Evolutionary conservation across 2,329 filamentous ascomycete species (phyloP).

Genomic region (Ophiosphaerella korrae): DNA sequence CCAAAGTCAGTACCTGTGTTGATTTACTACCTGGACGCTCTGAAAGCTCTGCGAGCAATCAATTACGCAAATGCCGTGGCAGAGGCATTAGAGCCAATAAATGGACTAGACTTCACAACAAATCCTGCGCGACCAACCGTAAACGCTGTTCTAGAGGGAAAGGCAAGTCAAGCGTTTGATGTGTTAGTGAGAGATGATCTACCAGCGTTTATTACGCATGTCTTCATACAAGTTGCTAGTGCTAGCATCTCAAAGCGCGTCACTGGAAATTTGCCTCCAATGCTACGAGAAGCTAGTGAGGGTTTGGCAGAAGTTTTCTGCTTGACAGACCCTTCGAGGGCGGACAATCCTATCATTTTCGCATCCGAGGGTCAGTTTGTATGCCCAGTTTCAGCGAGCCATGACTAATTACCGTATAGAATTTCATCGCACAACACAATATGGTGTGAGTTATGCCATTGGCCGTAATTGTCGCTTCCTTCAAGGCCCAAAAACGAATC

Average conservation of each 20-base stretch:
- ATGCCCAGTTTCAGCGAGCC: not conserved
- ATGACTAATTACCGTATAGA: conserved; percentile 54
- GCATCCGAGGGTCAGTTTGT: conserved; percentile 67
- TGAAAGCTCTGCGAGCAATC: conserved; percentile 73
- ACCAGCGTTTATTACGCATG: conserved; percentile 72
- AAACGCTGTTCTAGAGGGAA: conserved; percentile 65
- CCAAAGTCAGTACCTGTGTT: conserved; percentile 68
- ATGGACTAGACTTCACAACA: conserved; percentile 61
- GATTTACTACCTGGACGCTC: conserved; percentile 72
- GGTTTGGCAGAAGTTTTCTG: conserved; percentile 79
- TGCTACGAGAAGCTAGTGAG: conserved; percentile 72
- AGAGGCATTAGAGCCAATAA: conserved; percentile 62
- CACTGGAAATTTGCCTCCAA: conserved; percentile 67
- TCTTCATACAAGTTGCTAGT: conserved; percentile 72
- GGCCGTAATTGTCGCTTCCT: conserved; percentile 80
- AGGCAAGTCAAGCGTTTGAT: conserved; percentile 68
- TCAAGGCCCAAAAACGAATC: conserved; percentile 74
- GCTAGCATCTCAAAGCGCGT: conserved; percentile 70
- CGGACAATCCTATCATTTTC: conserved; percentile 78
- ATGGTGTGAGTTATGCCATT: conserved; percentile 73
- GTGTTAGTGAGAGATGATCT: conserved; percentile 69
- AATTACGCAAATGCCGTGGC: conserved; percentile 73
- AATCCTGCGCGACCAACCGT: conserved; percentile 57
- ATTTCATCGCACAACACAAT: conserved; percentile 76
- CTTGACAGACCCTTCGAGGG: conserved; percentile 72